phyloP scores from a whole-genome alignment of 208 protist genomes.

The Crithidia brevicula region DNA sequence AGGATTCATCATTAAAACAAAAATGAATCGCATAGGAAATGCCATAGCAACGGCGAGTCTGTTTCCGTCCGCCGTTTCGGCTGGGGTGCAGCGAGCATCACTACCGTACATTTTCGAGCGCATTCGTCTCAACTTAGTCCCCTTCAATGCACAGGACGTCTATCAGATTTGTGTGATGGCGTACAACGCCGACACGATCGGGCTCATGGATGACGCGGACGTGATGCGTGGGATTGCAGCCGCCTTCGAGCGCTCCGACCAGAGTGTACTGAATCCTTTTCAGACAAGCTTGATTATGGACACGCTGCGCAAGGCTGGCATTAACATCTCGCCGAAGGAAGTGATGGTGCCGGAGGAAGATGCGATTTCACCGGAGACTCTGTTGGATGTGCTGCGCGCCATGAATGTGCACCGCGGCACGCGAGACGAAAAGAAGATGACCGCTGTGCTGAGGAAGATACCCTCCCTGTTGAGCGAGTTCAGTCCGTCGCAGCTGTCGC shows the following conservation, averaged over 20 bases:
- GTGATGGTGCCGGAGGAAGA: constrained; percentile 76
- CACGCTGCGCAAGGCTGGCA: constrained; percentile 73
- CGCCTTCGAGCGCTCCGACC: constrained; percentile 70
- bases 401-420: constrained; percentile 74
- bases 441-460: constrained; percentile 54
- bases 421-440: constrained; percentile 80
- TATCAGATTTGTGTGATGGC: constrained; percentile 79
- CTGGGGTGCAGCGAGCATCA: constrained; percentile 17
- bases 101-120: constrained; percentile 65
- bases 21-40: constrained; percentile 19
- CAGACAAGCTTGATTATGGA: constrained; percentile 77
- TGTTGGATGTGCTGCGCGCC: constrained; percentile 68
- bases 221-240: constrained; percentile 86
- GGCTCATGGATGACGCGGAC: constrained; percentile 71
- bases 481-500: constrained; percentile 62
- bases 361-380: constrained; percentile 73
- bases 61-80: constrained; percentile 23
- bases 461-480: constrained; percentile 78
- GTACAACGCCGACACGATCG: constrained; percentile 71
- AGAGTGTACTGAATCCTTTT: constrained; percentile 84
- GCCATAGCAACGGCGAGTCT: constrained; percentile 15
- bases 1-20: too few relatives aligned
- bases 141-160: constrained; percentile 84
- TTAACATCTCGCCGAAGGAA: constrained; percentile 60
- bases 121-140: constrained; percentile 65